Base-by-base conservation (phyloP, 257 asterid species). In the Cruciata laevipes region DNA sequence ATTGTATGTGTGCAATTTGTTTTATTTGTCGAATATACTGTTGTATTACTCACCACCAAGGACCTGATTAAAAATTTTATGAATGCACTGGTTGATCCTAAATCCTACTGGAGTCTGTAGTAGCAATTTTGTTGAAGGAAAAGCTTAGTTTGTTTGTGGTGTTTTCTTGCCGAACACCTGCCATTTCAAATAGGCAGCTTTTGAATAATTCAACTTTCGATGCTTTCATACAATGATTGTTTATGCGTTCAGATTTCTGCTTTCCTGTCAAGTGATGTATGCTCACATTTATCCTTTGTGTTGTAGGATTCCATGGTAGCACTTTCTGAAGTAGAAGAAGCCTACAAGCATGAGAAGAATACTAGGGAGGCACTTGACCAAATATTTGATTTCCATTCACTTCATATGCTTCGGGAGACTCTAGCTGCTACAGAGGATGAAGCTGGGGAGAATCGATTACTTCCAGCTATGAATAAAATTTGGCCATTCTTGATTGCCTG, bases 381-480 rank as follows among this genome's bases (percentile, higher is more conserved):
- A 68, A 72, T 76, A 61, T 74, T 86, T 38, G 67, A 77, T 65
- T 76, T 82, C 60, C 63, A 73, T 69, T 83, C 89, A 30, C 77
- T 88, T 31, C 74, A 86, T 76, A 66, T 71, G 75, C 96, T 90
- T 70, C 83, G 68, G 60, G 97, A 94, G 74, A 76, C 84, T 64
- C 79, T 88, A 55, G 89, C 80, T 68, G 86, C 84, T 68, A 77
- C 85, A 51, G 89, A 79, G 81, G 97, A 90, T 79, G 97, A 85
- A 78, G 72, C 86, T 69, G 77, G 61, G 20, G 99, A 90, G 77
- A 90, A 87, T 69, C 77, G 92, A 82, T 78, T 87, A 78, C 96
- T 94, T 77, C 99, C 99, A 66, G 97, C 99, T 51, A 76, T 84
- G 86, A 94, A 94, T 72, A 90, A 88, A 84, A 83, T 88, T n/a